Conservation (phyloP, 148 eudicot genomes). For the Rheum nobile region DNA sequence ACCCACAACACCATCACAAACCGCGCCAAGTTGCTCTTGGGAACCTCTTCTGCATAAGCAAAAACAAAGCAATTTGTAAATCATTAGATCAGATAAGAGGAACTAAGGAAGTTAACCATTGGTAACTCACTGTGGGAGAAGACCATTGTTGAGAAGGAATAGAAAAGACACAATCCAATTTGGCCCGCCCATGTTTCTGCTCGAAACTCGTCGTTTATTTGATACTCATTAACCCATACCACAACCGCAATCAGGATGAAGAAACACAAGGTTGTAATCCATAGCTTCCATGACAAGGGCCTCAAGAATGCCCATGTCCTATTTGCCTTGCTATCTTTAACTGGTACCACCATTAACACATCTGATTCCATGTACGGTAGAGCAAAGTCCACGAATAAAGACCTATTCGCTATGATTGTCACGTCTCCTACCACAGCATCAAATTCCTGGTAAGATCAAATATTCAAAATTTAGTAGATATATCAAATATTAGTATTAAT, state of each 20-base stretch:
- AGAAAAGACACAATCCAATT: slow-evolving; percentile 52
- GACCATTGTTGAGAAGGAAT: slow-evolving; percentile 62
- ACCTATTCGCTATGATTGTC: slow-evolving; percentile 40
- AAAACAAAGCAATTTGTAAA: neutral
- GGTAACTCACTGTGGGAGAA: slow-evolving; percentile 57
- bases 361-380: slow-evolving; percentile 61
- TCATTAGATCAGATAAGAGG: neutral
- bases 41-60: neutral
- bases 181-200: slow-evolving; percentile 37
- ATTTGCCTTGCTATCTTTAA: slow-evolving; percentile 24
- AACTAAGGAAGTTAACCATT: neutral
- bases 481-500: too few species aligned
- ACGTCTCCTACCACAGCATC: slow-evolving; percentile 59
- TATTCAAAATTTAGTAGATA: neutral
- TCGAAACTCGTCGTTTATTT: slow-evolving; percentile 39
- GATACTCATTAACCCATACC: slow-evolving; percentile 63
- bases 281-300: slow-evolving; percentile 46
- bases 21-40: slow-evolving; percentile 36
- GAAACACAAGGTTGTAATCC: slow-evolving; percentile 45
- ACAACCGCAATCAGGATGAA: slow-evolving; percentile 51
- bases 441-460: slow-evolving; percentile 22
- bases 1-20: slow-evolving; percentile 63
- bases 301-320: slow-evolving; percentile 59
- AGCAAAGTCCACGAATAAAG: slow-evolving; percentile 43
- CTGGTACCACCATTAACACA: slow-evolving; percentile 38